Conservation (phyloP, 495 filamentous ascomycete species). For the Penicillium canariense region DNA sequence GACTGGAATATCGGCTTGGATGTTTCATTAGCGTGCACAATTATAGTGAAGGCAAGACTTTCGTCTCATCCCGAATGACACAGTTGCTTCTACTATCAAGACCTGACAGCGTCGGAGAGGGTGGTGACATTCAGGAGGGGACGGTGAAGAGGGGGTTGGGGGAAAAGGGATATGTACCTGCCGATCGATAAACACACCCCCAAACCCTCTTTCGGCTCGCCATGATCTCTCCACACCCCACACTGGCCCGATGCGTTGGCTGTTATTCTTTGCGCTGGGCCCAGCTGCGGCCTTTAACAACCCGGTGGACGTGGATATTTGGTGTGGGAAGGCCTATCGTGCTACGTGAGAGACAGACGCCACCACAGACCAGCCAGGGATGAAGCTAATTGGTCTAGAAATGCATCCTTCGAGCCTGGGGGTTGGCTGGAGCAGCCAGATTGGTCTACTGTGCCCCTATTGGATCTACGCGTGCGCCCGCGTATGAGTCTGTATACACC, state of each 20-base stretch:
- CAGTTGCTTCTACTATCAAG: constrained; percentile 1
- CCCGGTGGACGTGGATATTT: constrained; percentile 35
- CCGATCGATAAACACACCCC: constrained; percentile 1
- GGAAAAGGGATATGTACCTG: constrained; percentile 1
- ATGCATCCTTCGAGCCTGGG: constrained; percentile 58
- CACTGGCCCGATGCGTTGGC: constrained; percentile 8
- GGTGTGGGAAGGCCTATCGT: constrained; percentile 61
- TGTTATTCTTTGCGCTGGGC: constrained; percentile 5
- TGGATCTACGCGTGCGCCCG: constrained; percentile 58
- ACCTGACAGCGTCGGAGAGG: constrained; percentile 4
- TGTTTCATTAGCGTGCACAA: background rate
- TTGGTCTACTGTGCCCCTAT: constrained; percentile 38
- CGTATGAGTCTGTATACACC: constrained; percentile 60
- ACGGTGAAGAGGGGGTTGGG: constrained; percentile 12
- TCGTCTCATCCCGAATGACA: background rate
- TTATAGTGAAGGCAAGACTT: background rate
- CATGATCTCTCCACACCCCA: background rate
- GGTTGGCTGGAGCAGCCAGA: constrained; percentile 53
- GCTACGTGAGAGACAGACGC: constrained; percentile 34
- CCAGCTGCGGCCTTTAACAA: constrained; percentile 25
- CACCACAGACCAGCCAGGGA: background rate
- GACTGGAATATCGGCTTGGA: background rate
- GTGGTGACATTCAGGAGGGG: constrained; percentile 19
- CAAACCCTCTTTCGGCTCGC: background rate
- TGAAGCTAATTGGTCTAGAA: constrained; percentile 28